These are phyloP conservation scores for Ustilago lituana DNA, from an alignment of 1,284 basidiomycete genomes.

Conservation along the genomic window DNA sequence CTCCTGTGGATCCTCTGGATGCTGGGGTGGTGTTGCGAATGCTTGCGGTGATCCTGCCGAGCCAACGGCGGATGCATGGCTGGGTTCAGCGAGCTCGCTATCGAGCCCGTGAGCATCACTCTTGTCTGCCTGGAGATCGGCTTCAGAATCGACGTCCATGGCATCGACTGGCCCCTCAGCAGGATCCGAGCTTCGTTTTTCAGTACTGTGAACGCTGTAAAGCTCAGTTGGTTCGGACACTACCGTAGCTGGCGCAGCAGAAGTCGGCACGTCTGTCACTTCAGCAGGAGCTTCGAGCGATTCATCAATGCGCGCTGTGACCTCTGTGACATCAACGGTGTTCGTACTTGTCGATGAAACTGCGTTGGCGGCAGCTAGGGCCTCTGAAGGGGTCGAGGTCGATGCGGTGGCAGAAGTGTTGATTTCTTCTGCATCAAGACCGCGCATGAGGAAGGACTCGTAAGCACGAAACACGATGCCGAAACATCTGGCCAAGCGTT, in stretches of 20 bases:
- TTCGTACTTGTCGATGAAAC: too few relatives aligned
- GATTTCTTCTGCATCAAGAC: not conserved
- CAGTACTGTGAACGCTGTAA: too few relatives aligned
- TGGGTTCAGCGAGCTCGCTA: not conserved
- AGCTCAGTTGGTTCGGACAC: too few relatives aligned
- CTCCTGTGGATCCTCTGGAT: constrained; percentile 4
- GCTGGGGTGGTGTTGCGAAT: constrained; percentile 23
- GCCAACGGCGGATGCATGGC: not conserved
- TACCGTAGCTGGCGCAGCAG: too few relatives aligned
- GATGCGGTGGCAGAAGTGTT: not conserved
- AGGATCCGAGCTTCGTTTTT: too few relatives aligned
- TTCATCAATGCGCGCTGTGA: too few relatives aligned
- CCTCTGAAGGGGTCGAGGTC: not conserved
- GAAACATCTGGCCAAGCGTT: constrained; percentile 1
- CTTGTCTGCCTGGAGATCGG: not conserved
- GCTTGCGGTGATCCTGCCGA: constrained; percentile 24
- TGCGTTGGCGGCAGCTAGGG: not conserved
- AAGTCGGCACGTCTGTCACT: too few relatives aligned
- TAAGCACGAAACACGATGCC: constrained; percentile 4
- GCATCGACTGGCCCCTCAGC: not conserved
- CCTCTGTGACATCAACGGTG: too few relatives aligned
- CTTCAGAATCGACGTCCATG: not conserved
- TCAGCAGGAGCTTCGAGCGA: not conserved
- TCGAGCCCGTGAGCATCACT: not conserved
- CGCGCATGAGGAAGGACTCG: not conserved